Conservation (phyloP, 805 yeast genomes). For the Spathaspora passalidarum region DNA sequence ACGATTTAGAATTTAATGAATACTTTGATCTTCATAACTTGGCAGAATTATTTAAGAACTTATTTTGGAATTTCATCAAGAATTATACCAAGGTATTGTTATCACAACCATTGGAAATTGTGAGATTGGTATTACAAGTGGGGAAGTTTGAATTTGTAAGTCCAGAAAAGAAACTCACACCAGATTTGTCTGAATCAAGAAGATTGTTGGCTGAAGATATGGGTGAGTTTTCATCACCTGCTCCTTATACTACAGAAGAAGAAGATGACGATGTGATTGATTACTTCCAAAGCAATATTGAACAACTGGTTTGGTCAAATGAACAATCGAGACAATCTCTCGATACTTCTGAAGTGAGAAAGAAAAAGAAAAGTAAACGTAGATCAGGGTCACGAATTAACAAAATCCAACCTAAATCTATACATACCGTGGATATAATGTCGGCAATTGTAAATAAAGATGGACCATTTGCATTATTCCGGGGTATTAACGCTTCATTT, state of each 20-base stretch:
- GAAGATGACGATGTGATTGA: constrained; percentile 28
- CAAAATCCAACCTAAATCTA: constrained; percentile 54
- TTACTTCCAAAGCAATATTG: constrained; percentile 28
- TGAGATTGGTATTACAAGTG: constrained; percentile 74
- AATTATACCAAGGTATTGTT: constrained; percentile 68
- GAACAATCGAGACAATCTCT: background rate
- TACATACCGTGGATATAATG: constrained; percentile 64
- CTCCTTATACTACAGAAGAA: constrained; percentile 2
- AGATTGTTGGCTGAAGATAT: constrained; percentile 15
- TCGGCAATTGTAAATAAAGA: constrained; percentile 63
- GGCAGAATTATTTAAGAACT: constrained; percentile 52
- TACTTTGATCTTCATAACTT: constrained; percentile 59
- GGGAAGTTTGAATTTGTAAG: constrained; percentile 52
- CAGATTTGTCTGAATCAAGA: constrained; percentile 5
- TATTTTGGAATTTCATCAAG: constrained; percentile 59
- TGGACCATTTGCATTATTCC: constrained; percentile 68
- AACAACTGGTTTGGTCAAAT: constrained; percentile 10
- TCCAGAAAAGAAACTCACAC: constrained; percentile 12
- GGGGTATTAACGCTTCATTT: constrained; percentile 78
- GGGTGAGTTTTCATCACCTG: constrained; percentile 2
- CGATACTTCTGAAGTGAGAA: constrained; percentile 3
- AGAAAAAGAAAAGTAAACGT: background rate
- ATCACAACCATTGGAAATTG: constrained; percentile 87
- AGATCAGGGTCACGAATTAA: constrained; percentile 5
- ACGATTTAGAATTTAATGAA: constrained; percentile 64